Conservation (phyloP, 2,329 filamentous ascomycete genomes). For the Xylaria sp. region DNA sequence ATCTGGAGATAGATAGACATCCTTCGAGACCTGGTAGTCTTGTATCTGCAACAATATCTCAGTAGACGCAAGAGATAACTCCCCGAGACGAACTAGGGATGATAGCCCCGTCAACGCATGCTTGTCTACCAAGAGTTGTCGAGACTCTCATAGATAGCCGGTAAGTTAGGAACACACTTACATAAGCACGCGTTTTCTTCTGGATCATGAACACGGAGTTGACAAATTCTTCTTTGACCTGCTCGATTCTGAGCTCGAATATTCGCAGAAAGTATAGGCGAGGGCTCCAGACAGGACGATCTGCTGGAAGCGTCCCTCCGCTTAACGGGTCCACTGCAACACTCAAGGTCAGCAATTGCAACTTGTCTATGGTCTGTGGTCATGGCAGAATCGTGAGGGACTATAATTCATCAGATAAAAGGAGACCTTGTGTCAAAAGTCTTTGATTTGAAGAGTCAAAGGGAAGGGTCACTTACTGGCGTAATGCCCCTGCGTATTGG, state of each 20-base stretch:
- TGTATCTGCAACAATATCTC: slow-evolving; percentile 5
- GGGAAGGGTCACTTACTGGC: neutral
- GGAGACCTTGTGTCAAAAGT: too few species aligned
- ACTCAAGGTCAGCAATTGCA: neutral
- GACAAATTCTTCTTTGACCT: slow-evolving; percentile 24
- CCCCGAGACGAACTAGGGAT: neutral
- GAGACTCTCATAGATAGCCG: neutral
- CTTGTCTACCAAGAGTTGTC: neutral
- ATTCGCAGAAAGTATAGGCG: slow-evolving; percentile 20
- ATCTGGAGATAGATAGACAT: slow-evolving; percentile 16
- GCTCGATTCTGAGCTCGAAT: slow-evolving; percentile 16
- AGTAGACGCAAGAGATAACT: neutral
- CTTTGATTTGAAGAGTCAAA: neutral
- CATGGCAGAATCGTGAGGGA: neutral
- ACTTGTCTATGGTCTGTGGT: too few species aligned
- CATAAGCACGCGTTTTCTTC: slow-evolving; percentile 15
- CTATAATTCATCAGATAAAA: neutral
- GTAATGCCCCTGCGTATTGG: neutral
- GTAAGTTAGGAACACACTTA: neutral
- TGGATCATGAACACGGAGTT: slow-evolving; percentile 19
- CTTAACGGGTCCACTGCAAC: slow-evolving; percentile 13
- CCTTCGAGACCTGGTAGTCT: slow-evolving; percentile 16
- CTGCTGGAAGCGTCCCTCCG: slow-evolving; percentile 9
- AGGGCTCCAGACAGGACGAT: slow-evolving; percentile 11
- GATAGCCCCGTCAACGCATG: too few species aligned